A percentile compares a stretch with the other conserved stretches of the same genome.
Evolutionary conservation across 768 basidiomycete species (phyloP).

Genomic region (Panaeolus cyanescens): DNA sequence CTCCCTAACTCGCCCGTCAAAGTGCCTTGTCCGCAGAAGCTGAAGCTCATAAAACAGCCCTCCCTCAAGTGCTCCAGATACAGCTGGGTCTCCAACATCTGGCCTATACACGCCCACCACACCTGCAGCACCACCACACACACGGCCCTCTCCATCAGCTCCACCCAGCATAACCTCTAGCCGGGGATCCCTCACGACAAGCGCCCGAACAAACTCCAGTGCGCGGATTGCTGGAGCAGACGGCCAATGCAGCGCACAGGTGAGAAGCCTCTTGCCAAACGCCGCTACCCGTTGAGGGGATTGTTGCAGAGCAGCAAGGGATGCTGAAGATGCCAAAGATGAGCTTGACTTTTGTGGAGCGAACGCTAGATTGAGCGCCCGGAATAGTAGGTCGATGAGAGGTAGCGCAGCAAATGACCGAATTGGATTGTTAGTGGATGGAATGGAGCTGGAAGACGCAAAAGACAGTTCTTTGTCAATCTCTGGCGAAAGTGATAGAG

Average conservation of each 20-base stretch:
- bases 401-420: slow-evolving; percentile 26
- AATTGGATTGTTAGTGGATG: slow-evolving; percentile 13
- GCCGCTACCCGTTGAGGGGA: slow-evolving; percentile 83
- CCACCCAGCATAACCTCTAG: slow-evolving; percentile 85
- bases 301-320: background rate
- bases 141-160: slow-evolving; percentile 60
- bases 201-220: slow-evolving; percentile 69
- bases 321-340: slow-evolving; percentile 1
- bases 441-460: slow-evolving; percentile 5
- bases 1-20: slow-evolving; percentile 66
- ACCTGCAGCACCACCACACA: slow-evolving; percentile 23
- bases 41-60: slow-evolving; percentile 81
- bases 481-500: slow-evolving; percentile 66
- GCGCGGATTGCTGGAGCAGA: slow-evolving; percentile 62
- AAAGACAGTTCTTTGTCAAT: slow-evolving; percentile 47
- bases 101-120: slow-evolving; percentile 84
- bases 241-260: slow-evolving; percentile 81
- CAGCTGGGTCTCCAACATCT: slow-evolving; percentile 87
- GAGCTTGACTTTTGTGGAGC: slow-evolving; percentile 56
- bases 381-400: slow-evolving; percentile 78
- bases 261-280: slow-evolving; percentile 90
- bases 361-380: slow-evolving; percentile 81
- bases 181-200: slow-evolving; percentile 77
- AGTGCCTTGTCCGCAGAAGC: slow-evolving; percentile 58
- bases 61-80: slow-evolving; percentile 80